Evolutionary conservation across 495 filamentous ascomycete species (phyloP).

Genomic region (Collariella sp.): DNA sequence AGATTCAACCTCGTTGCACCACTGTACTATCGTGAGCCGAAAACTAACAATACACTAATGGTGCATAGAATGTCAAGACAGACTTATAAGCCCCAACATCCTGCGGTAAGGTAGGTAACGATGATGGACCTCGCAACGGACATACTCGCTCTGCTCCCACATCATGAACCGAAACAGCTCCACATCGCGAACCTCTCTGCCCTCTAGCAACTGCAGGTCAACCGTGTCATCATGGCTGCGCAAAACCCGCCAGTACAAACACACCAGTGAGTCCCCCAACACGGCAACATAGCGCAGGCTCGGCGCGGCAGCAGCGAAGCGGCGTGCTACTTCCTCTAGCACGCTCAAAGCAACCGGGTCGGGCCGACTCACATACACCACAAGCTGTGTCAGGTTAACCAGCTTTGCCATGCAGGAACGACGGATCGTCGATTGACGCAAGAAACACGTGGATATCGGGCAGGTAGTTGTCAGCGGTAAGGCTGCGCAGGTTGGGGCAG

Average conservation of each 20-base stretch:
- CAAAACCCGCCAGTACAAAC: constrained; percentile 1
- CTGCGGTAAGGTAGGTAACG: no score
- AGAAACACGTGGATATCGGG: background rate
- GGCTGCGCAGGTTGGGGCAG: background rate
- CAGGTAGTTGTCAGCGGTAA: background rate
- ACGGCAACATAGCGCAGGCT: background rate
- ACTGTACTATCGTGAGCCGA: no score
- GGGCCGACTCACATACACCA: background rate
- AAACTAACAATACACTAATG: no score
- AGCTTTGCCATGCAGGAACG: background rate
- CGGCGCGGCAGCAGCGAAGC: background rate
- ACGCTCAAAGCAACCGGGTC: background rate
- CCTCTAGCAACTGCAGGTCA: background rate
- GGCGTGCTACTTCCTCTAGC: background rate
- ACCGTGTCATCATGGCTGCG: background rate
- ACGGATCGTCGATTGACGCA: background rate
- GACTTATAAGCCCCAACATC: no score
- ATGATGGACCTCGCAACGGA: no score
- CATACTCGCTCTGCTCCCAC: background rate
- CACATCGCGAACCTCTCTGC: background rate
- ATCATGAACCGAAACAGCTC: background rate
- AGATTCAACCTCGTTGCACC: no score
- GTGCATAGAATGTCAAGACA: no score
- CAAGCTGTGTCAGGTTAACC: background rate
- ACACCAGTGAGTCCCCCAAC: background rate